These are phyloP conservation scores for Primulina eburnea DNA, from an alignment of 257 asterid genomes.

Conservation along the genomic window DNA sequence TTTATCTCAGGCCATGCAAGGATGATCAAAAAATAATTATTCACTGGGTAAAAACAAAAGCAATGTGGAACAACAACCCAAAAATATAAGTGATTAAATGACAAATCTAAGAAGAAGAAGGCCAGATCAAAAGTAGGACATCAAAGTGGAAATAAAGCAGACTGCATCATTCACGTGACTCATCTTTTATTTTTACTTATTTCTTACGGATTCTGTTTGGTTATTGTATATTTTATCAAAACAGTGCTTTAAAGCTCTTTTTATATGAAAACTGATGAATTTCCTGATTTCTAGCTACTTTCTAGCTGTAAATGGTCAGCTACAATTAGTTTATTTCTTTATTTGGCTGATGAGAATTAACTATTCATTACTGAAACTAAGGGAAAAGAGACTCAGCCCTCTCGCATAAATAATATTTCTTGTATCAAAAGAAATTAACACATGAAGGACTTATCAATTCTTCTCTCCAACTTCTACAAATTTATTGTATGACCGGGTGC, in stretches of 20 bases:
- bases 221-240: background rate
- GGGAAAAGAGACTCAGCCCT: too few relatives aligned
- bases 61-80: background rate
- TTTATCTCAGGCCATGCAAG: too few relatives aligned
- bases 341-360: too few relatives aligned
- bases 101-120: background rate
- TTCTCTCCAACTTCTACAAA: too few relatives aligned
- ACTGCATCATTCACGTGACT: background rate
- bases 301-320: background rate
- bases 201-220: background rate
- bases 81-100: background rate
- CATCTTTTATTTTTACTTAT: background rate
- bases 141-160: background rate
- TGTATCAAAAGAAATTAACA: too few relatives aligned
- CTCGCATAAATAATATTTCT: too few relatives aligned
- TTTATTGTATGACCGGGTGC: too few relatives aligned
- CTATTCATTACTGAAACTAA: too few relatives aligned
- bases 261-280: background rate
- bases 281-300: background rate
- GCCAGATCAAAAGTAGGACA: conserved; percentile 10
- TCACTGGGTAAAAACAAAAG: too few relatives aligned
- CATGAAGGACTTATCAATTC: too few relatives aligned
- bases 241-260: background rate
- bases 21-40: too few relatives aligned
- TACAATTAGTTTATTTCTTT: too few relatives aligned